Evolutionary conservation across 2,329 filamentous ascomycete species (phyloP).

Genomic region (Aureobasidium zeae): DNA sequence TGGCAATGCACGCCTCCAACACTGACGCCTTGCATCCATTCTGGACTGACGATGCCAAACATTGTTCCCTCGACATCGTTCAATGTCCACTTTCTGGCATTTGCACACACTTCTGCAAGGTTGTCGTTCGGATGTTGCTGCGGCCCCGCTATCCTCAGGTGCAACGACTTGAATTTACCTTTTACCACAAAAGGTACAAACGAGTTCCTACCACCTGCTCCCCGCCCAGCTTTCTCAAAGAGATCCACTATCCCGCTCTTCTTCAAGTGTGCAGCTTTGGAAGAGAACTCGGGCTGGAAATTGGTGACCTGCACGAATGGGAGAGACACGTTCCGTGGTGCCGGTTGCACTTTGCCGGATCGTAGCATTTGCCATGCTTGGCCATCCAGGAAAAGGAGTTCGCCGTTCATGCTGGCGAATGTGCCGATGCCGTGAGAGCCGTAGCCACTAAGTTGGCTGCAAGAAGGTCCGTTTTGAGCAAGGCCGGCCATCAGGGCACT

Average conservation of each 20-base stretch:
- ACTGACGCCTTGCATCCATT: slow-evolving; percentile 34
- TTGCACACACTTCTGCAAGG: slow-evolving; percentile 18
- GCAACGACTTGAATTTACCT: slow-evolving; percentile 30
- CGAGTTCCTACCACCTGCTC: slow-evolving; percentile 28
- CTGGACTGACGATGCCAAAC: slow-evolving; percentile 33
- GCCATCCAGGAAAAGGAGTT: slow-evolving; percentile 31
- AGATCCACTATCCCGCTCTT: slow-evolving; percentile 20
- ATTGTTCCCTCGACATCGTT: slow-evolving; percentile 31
- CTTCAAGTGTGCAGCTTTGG: slow-evolving; percentile 20
- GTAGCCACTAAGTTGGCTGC: slow-evolving; percentile 32
- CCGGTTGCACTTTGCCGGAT: slow-evolving; percentile 26
- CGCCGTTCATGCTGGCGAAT: slow-evolving; percentile 28
- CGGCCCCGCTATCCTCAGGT: slow-evolving; percentile 15
- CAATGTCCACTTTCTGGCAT: slow-evolving; percentile 24
- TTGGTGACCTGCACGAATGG: slow-evolving; percentile 35
- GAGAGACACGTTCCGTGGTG: slow-evolving; percentile 28
- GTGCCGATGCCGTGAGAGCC: slow-evolving; percentile 36
- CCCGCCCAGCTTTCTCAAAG: neutral
- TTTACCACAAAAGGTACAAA: slow-evolving; percentile 33
- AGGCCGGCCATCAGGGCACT: slow-evolving; percentile 32
- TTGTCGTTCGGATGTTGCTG: slow-evolving; percentile 1
- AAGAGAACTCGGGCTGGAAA: slow-evolving; percentile 30
- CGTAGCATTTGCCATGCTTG: slow-evolving; percentile 27
- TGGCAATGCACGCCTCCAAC: slow-evolving; percentile 32
- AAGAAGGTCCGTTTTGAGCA: slow-evolving; percentile 27